A percentile compares a stretch with the other conserved stretches of the same genome.
phyloP scores from a whole-genome alignment of 495 filamentous ascomycete genomes.

The Hypoxylon perforatum region DNA sequence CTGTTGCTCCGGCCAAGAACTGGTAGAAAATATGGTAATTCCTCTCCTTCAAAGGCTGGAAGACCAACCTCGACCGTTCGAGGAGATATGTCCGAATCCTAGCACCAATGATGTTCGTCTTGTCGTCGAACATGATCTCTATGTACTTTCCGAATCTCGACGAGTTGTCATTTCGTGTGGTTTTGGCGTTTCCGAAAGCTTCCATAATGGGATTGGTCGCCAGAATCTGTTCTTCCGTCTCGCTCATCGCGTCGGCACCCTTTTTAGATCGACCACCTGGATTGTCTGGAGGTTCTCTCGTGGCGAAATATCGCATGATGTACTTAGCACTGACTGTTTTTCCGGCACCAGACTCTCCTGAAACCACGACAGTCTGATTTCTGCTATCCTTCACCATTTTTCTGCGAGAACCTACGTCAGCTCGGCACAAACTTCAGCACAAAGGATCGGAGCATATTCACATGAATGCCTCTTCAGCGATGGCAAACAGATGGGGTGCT shows the following conservation, averaged over 20 bases:
- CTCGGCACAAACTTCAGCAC: background rate
- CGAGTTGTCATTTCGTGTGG: conserved; percentile 98
- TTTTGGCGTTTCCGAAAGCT: conserved; percentile 99
- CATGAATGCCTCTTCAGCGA: conserved; percentile 99
- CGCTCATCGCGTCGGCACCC: conserved; percentile 89
- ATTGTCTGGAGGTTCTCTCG: conserved; percentile 91
- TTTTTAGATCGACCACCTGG: conserved; percentile 82
- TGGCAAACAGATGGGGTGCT: conserved; percentile 97
- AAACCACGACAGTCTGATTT: conserved; percentile 99
- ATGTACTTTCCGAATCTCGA: conserved; percentile 99
- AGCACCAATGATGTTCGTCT: conserved; percentile 96
- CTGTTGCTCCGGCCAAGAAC: conserved; percentile 91
- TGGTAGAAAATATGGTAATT: conserved; percentile 99
- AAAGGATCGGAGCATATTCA: conserved; percentile 58
- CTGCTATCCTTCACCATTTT: conserved; percentile 96
- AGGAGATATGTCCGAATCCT: conserved; percentile 96
- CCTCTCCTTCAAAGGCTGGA: conserved; percentile 95
- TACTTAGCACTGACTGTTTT: conserved; percentile 99
- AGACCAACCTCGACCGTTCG: conserved; percentile 96
- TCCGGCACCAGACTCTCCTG: conserved; percentile 96
- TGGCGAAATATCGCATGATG: conserved; percentile 99
- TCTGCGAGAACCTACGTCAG: conserved; percentile 57
- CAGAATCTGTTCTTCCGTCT: conserved; percentile 97
- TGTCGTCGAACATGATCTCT: conserved; percentile 98
- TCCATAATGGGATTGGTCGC: conserved; percentile 99